Evolutionary conservation across 208 protist species (phyloP), one percentile per base, ranked within the genome.

Genomic region (Wallacemonas sp.): DNA sequence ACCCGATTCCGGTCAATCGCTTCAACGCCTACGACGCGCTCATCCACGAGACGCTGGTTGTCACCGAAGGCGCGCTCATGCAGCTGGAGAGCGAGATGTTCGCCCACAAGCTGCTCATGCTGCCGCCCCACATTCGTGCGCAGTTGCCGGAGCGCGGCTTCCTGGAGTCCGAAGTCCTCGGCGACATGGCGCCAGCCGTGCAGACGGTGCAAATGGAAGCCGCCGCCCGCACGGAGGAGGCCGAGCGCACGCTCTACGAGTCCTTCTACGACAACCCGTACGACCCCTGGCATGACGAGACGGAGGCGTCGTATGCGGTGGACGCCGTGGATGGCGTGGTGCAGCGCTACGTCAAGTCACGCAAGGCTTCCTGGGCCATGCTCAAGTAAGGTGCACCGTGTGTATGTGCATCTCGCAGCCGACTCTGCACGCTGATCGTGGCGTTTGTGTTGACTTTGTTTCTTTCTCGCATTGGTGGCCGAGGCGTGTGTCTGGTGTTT

Each of bases 11-110:
- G 1, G 84, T 95, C 44, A 97, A 97, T 69, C 89, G 92, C 31
- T 95, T 97, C 67, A 97, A 97, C 76, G 92, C 77, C 10, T 97
- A 84, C 67, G 92, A 97, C 67, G 86, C 85, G 1, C 81, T 97
- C 42, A 82, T 74, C 20, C 92, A 97, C 62, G 70, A 94, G 72
- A 80, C 63, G 8, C 72, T 97, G n/a, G 86, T 97, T 48, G 84
- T 97, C 52, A 97, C 92, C 1, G 89, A 97, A 55, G 92, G 92
- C 8, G 92, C 92, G 20, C 64, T 97, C 18, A 74, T 88, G 75
- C 92, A 97, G 74, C 73, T 97, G 11, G 92, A 97, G 67, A 79
- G 91, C 12, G 92, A 97, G 67, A 84, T 97, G 70, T 94, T 84
- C 49, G 72, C 74, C 23, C 85, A 94, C 69, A 97, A 97, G 73